Evolutionary conservation across 2,329 filamentous ascomycete species (phyloP).

Genomic region (Tolypocladium paradoxum): DNA sequence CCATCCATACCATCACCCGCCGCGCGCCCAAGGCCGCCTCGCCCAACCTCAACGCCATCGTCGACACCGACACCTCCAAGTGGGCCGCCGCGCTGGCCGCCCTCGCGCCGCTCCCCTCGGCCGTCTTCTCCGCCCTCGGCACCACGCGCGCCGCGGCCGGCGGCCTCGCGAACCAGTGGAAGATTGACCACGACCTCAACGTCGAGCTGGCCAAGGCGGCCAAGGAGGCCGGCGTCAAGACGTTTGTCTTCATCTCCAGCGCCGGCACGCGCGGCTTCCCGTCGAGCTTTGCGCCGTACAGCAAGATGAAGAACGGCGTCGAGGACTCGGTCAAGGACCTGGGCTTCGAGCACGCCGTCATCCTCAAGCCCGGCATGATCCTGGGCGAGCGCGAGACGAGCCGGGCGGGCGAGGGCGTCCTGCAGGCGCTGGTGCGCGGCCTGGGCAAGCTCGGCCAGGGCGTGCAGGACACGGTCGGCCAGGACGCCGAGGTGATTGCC

Average conservation of each 20-base stretch:
- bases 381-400: slow-evolving; percentile 56
- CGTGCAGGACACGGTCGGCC: slow-evolving; percentile 55
- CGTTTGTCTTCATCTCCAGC: slow-evolving; percentile 67
- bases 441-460: slow-evolving; percentile 42
- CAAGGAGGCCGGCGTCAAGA: slow-evolving; percentile 58
- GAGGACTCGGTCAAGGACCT: slow-evolving; percentile 65
- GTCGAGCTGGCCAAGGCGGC: slow-evolving; percentile 66
- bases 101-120: slow-evolving; percentile 42
- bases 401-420: slow-evolving; percentile 45
- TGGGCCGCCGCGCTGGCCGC: slow-evolving; percentile 54
- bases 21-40: slow-evolving; percentile 46
- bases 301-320: slow-evolving; percentile 76
- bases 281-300: slow-evolving; percentile 33
- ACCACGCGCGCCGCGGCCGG: slow-evolving; percentile 71
- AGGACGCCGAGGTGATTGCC: slow-evolving; percentile 65
- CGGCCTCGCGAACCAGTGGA: slow-evolving; percentile 67
- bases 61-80: slow-evolving; percentile 54
- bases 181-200: slow-evolving; percentile 83
- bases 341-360: slow-evolving; percentile 67
- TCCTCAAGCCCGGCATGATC: slow-evolving; percentile 65
- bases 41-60: slow-evolving; percentile 49
- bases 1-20: slow-evolving; percentile 55
- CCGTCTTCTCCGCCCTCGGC: slow-evolving; percentile 69
- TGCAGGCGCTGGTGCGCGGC: slow-evolving; percentile 43
- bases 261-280: slow-evolving; percentile 33